These are phyloP conservation scores for Moesziomyces globuligerus DNA, from an alignment of 1,284 basidiomycete genomes.

Conservation along the genomic window DNA sequence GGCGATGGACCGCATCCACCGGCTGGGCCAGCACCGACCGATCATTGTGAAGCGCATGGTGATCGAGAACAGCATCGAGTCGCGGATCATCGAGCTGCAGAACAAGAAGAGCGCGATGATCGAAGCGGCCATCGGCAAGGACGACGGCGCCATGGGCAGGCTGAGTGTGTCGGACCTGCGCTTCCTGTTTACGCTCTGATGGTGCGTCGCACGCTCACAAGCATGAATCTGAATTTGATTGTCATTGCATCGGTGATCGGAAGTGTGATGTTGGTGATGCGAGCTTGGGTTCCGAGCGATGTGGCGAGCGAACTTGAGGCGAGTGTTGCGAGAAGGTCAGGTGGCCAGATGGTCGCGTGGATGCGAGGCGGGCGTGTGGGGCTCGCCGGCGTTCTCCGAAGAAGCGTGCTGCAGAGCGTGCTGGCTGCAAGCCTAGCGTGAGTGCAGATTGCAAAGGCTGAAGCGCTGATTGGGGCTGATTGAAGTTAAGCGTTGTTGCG, in stretches of 20 bases:
- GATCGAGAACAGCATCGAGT: constrained; percentile 95
- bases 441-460: constrained; percentile 11
- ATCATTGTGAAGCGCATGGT: constrained; percentile 93
- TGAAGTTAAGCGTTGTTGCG: neutral
- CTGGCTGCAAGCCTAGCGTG: neutral
- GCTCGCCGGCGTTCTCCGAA: constrained; percentile 34
- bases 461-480: constrained; percentile 17
- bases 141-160: constrained; percentile 66
- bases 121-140: constrained; percentile 66
- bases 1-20: constrained; percentile 91
- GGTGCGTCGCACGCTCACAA: neutral
- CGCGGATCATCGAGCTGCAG: constrained; percentile 86
- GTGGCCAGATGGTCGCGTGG: too few relatives aligned
- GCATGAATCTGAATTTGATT: neutral
- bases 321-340: too few relatives aligned
- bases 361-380: too few relatives aligned
- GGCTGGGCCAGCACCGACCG: constrained; percentile 88
- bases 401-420: neutral
- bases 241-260: too few relatives aligned
- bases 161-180: constrained; percentile 63
- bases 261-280: too few relatives aligned
- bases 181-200: constrained; percentile 62
- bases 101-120: constrained; percentile 81
- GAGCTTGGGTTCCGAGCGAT: too few relatives aligned
- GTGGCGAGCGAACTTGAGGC: too few relatives aligned